A percentile compares a stretch with the other conserved stretches of the same genome.
Evolutionary conservation across 805 yeast species (phyloP).

Genomic region (Naumovozyma castellii): DNA sequence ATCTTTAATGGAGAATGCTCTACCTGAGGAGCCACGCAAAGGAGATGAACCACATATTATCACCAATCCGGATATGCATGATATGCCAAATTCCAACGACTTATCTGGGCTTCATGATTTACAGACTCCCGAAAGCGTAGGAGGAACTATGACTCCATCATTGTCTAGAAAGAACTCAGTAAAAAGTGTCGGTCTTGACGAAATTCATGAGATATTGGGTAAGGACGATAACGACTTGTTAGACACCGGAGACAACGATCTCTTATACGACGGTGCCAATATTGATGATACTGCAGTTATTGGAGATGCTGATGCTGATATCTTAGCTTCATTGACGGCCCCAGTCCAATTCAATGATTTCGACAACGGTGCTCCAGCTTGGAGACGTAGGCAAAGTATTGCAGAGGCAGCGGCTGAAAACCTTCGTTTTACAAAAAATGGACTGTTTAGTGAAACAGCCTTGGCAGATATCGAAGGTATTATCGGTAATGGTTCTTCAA

Average conservation of each 20-base stretch:
- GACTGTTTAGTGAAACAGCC: conserved; percentile 67
- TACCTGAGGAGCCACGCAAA: background rate
- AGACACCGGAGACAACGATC: conserved; percentile 7
- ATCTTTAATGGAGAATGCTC: conserved; percentile 1
- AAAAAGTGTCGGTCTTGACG: conserved; percentile 26
- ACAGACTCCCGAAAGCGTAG: background rate
- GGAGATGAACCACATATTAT: conserved; percentile 1
- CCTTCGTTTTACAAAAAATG: conserved; percentile 61
- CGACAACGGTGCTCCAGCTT: conserved; percentile 22
- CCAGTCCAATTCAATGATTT: conserved; percentile 23
- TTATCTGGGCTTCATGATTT: background rate
- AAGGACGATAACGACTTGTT: conserved; percentile 18
- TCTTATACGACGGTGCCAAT: conserved; percentile 5
- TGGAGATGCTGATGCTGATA: conserved; percentile 22
- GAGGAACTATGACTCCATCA: background rate
- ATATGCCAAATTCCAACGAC: background rate
- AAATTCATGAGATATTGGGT: conserved; percentile 24
- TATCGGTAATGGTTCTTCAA: conserved; percentile 15
- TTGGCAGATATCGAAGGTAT: conserved; percentile 65
- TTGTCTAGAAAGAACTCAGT: conserved; percentile 17
- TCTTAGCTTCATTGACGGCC: conserved; percentile 28
- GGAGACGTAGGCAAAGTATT: conserved; percentile 54
- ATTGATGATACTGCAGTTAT: conserved; percentile 6
- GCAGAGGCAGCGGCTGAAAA: conserved; percentile 74
- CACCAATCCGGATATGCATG: background rate